Percentiles rank a stretch among this genome's conserved stretches.
phyloP scores from a whole-genome alignment of 345 rosid species.

The Lumnitzera racemosa region DNA sequence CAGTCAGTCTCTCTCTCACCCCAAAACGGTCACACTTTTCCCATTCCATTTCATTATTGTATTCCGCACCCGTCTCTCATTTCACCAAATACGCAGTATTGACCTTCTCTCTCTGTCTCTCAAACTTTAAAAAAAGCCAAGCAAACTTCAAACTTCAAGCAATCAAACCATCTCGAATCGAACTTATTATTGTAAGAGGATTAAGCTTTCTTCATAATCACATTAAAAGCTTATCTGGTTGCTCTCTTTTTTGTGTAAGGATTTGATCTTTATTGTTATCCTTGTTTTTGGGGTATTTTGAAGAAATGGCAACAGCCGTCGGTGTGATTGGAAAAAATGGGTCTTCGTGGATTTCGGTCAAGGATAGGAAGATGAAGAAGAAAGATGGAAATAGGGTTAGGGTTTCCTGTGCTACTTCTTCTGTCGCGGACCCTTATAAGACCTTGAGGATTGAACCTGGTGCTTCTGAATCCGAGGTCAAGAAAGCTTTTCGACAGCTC shows the following conservation, averaged over 20 bases:
- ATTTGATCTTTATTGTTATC: neutral
- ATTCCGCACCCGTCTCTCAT: too few species aligned
- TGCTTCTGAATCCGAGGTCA: constrained; percentile 90
- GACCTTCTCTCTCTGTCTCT: too few species aligned
- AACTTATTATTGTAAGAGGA: too few species aligned
- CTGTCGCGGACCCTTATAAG: constrained; percentile 64
- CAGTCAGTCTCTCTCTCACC: too few species aligned
- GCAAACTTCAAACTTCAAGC: too few species aligned
- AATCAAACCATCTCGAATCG: too few species aligned
- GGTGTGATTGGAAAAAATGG: constrained; percentile 12
- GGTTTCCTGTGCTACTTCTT: constrained; percentile 29
- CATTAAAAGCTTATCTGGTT: neutral
- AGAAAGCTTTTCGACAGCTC: constrained; percentile 80
- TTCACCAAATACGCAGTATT: too few species aligned
- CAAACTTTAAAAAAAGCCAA: too few species aligned
- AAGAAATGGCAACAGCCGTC: constrained; percentile 12
- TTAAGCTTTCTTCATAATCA: too few species aligned
- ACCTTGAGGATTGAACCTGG: constrained; percentile 73
- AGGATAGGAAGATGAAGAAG: constrained; percentile 17
- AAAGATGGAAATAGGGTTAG: constrained; percentile 17
- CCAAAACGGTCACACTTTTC: too few species aligned
- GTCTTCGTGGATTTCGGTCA: constrained; percentile 10
- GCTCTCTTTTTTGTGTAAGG: neutral
- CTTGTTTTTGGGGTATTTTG: neutral
- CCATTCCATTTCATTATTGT: too few species aligned